A percentile compares a stretch with the other conserved stretches of the same genome.
Conservation (phyloP, 2,329 filamentous ascomycete genomes). For the Fusarium papillatum region DNA sequence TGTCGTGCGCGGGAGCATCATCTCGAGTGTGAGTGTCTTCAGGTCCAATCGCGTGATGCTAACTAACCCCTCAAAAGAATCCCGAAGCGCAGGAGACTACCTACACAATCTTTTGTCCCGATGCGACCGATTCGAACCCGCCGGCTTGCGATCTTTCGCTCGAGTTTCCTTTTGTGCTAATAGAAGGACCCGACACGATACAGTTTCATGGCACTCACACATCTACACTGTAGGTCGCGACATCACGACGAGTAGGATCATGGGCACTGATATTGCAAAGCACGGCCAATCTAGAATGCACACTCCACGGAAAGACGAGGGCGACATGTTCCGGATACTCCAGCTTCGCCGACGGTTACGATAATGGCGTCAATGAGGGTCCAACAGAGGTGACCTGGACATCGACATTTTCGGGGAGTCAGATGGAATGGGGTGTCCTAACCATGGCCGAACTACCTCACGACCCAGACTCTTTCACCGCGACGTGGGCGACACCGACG, state of each 20-base stretch:
- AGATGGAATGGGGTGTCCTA: constrained; percentile 60
- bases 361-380: constrained; percentile 54
- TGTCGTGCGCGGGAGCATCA: constrained; percentile 59
- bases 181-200: constrained; percentile 60
- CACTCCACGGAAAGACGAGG: constrained; percentile 55
- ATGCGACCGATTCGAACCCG: constrained; percentile 54
- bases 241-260: too few species aligned
- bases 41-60: not conserved
- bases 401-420: constrained; percentile 56
- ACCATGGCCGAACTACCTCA: constrained; percentile 56
- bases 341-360: constrained; percentile 56
- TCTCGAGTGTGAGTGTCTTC: constrained; percentile 54
- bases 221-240: constrained; percentile 55
- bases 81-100: constrained; percentile 53
- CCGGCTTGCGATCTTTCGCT: constrained; percentile 58
- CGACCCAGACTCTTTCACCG: constrained; percentile 43
- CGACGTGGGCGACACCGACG: constrained; percentile 33
- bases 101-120: constrained; percentile 64
- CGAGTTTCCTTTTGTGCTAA: constrained; percentile 61
- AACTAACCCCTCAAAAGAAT: constrained; percentile 35
- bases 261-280: constrained; percentile 43
- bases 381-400: constrained; percentile 61
- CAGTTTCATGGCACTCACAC: constrained; percentile 58
- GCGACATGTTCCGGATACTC: constrained; percentile 64
- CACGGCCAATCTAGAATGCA: constrained; percentile 59